A percentile compares a stretch with the other conserved stretches of the same genome.
Conservation (phyloP, 257 asterid genomes). For the Ilex asprella region DNA sequence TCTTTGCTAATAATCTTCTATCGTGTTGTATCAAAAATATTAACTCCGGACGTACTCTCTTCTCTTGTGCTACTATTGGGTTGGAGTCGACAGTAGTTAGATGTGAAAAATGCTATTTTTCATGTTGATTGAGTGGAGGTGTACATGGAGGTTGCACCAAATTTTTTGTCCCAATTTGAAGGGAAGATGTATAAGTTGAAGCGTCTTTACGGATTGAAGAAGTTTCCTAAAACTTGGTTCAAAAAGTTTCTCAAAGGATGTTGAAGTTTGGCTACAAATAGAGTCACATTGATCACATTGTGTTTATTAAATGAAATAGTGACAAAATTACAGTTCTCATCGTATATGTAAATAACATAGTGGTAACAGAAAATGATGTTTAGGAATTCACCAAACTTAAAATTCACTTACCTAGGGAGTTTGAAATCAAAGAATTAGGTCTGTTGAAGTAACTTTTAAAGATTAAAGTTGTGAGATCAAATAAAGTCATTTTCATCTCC, state of each 20-base stretch:
- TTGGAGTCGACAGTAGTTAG: not conserved
- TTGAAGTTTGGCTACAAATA: too few species aligned
- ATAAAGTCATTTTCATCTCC: not conserved
- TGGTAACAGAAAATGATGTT: too few species aligned
- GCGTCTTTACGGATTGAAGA: not conserved
- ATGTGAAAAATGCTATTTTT: not conserved
- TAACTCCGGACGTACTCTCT: not conserved
- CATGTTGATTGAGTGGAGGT: not conserved
- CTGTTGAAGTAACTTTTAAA: too few species aligned
- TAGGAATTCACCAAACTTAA: too few species aligned
- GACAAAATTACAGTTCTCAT: too few species aligned
- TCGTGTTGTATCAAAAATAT: not conserved
- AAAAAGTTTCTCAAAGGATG: too few species aligned
- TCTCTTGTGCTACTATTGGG: not conserved
- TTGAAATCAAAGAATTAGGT: not conserved
- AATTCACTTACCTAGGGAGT: not conserved
- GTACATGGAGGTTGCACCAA: not conserved
- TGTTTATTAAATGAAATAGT: too few species aligned
- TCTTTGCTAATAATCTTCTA: too few species aligned
- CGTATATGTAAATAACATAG: too few species aligned
- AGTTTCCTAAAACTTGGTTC: too few species aligned
- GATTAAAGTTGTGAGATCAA: not conserved
- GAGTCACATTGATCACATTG: too few species aligned
- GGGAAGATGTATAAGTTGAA: not conserved
- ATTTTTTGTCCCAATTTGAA: not conserved